Base-by-base conservation (phyloP, 148 eudicot species). In the Camellia lanceoleosa region DNA sequence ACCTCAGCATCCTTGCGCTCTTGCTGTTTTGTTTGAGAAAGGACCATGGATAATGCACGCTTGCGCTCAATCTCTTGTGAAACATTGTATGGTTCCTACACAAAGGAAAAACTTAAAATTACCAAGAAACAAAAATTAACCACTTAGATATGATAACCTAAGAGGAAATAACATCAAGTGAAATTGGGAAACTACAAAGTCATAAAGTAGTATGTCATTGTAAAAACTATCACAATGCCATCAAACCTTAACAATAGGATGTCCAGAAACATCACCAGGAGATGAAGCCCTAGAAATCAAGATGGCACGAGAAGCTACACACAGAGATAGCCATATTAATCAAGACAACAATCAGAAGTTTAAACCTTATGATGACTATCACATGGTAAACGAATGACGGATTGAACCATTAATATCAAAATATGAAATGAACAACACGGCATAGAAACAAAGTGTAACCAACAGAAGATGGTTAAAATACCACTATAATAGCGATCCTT, bases 1-100 rank as follows among this genome's bases (percentile, higher is more conserved):
- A 96, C 99, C 98, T 93, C 98, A 80, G 89, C 89, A 86, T 93
- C 99, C 87, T 87, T 96, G 87, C 94, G 97, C 84, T 96, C 99
- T 77, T 96, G 98, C 38, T 89, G 92, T 84, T 96, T 96, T 84
- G 98, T 89, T 75, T 91, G 98, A 81, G 98, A 96, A 75, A 96
- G 93, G 82, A 96, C 85, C 98, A 96, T 89, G 55, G 93, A 92
- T 81, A 93, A 81, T 49, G 97, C 95, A 82, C 97, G 95, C 79
- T 91, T 96, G 71, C 99, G 91, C 74, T 96, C 99, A 79, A 83
- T 82, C 84, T 96, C 99, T 68, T 92, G 99, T 47, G 92, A 83
- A 66, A 80, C 86, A 86, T 93, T 93, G 86, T 96, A 96, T 14
- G 92, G 88, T 71, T 93, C 99, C 99, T 96, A 81, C 43, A 82